These are phyloP conservation scores for Neurospora sp. DNA, from an alignment of 2,329 filamentous ascomycete genomes.

Conservation along the genomic window DNA sequence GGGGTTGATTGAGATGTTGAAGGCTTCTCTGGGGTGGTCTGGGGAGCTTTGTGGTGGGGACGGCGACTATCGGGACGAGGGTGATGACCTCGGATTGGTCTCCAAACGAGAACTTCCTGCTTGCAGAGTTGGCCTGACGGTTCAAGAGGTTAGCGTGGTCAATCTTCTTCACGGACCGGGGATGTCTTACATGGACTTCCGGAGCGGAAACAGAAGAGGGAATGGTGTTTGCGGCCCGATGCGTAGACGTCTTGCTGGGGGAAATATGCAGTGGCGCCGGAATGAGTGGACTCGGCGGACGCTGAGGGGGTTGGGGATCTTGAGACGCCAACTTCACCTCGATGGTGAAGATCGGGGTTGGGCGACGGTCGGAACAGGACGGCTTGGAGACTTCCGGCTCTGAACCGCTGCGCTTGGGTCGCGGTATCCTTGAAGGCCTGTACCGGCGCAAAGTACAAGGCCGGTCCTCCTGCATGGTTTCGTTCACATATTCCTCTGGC, in stretches of 20 bases:
- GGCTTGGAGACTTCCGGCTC: accelerated
- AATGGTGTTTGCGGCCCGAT: background rate
- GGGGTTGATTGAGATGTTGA: background rate
- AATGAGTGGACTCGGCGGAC: background rate
- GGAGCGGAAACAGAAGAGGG: background rate
- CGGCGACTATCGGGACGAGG: background rate
- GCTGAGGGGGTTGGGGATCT: background rate
- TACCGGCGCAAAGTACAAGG: background rate
- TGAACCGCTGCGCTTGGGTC: background rate
- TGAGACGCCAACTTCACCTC: background rate
- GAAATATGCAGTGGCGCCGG: background rate
- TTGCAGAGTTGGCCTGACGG: accelerated
- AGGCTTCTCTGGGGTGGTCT: accelerated
- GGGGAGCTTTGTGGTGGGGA: too few species aligned
- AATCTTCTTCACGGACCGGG: accelerated
- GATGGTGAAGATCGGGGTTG: background rate
- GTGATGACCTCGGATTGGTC: background rate
- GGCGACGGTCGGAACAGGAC: background rate
- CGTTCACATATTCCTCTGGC: accelerated
- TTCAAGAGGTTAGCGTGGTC: background rate
- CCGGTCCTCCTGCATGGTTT: background rate
- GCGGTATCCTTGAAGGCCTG: background rate
- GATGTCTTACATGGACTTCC: background rate
- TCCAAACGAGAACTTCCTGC: accelerated
- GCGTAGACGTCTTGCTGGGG: background rate